These are phyloP conservation scores for Platanthera zijinensis DNA, from an alignment of 106 monocot species.

Conservation along the genomic window DNA sequence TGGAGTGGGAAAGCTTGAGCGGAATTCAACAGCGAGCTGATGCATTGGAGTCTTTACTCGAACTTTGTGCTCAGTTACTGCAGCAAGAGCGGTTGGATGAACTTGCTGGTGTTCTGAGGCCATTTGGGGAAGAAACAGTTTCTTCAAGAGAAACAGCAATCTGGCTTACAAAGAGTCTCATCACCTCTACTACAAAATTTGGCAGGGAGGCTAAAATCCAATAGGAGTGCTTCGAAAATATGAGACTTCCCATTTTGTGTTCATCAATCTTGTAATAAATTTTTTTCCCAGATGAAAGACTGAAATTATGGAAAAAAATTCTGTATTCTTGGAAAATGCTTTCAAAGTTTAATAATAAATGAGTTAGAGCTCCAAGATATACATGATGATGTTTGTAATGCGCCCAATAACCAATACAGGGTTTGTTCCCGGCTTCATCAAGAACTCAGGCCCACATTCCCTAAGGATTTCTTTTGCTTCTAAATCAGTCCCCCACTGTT, in stretches of 20 bases:
- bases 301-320: neutral
- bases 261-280: neutral
- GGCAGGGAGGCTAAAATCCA: conserved; percentile 14
- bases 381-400: too few relatives aligned
- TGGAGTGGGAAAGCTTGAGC: conserved; percentile 51
- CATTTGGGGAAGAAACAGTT: conserved; percentile 76
- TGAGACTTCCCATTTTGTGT: neutral
- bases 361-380: neutral
- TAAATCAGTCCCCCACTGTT: too few relatives aligned
- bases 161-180: conserved; percentile 83
- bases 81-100: conserved; percentile 81
- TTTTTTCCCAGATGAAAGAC: neutral
- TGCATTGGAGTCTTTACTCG: conserved; percentile 74
- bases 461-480: too few relatives aligned
- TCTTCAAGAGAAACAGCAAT: conserved; percentile 91
- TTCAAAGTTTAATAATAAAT: neutral
- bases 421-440: too few relatives aligned
- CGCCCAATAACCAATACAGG: too few relatives aligned
- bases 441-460: too few relatives aligned
- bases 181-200: conserved; percentile 28
- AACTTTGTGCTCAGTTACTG: conserved; percentile 69
- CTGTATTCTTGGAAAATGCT: neutral
- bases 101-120: conserved; percentile 66
- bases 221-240: neutral
- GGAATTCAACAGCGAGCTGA: conserved; percentile 64